Percentiles rank a stretch among this genome's conserved stretches.
phyloP scores from a whole-genome alignment of 495 filamentous ascomycete genomes.

The Aspergillus steynii region DNA sequence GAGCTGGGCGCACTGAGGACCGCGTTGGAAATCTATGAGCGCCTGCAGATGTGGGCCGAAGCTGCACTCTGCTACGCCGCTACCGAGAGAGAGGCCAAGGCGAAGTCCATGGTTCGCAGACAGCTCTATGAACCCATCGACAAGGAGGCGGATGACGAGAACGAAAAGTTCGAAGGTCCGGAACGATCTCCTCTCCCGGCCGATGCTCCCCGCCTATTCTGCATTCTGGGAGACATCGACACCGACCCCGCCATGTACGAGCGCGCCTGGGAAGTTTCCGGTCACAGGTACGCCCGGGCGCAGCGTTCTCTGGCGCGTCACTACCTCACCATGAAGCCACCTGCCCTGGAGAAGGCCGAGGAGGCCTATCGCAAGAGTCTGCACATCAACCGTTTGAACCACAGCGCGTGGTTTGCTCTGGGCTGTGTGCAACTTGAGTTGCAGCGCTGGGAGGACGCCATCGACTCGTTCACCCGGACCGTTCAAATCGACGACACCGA shows the following conservation, averaged over 20 bases:
- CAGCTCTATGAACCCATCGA: conserved; percentile 70
- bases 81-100: conserved; percentile 82
- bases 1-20: conserved; percentile 82
- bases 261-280: conserved; percentile 86
- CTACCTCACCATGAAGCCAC: conserved; percentile 59
- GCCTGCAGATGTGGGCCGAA: conserved; percentile 93
- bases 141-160: conserved; percentile 46
- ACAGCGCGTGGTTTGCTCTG: conserved; percentile 81
- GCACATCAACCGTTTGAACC: conserved; percentile 75
- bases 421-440: conserved; percentile 85
- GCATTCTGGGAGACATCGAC: conserved; percentile 91
- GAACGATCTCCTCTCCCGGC: conserved; percentile 69
- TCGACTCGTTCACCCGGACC: conserved; percentile 78
- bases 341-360: conserved; percentile 66
- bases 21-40: conserved; percentile 93
- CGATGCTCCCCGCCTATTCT: conserved; percentile 86
- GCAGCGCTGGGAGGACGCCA: conserved; percentile 72
- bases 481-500: conserved; percentile 85
- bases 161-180: conserved; percentile 58
- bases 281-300: conserved; percentile 76
- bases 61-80: conserved; percentile 85
- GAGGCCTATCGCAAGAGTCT: conserved; percentile 77
- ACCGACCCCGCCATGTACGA: conserved; percentile 71
- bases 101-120: conserved; percentile 67
- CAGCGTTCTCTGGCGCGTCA: conserved; percentile 83